Percentiles rank a stretch among this genome's conserved stretches.
Evolutionary conservation across 1,139 yeast species (phyloP).

Genomic region (Nadsonia starkeyi-henricii): DNA sequence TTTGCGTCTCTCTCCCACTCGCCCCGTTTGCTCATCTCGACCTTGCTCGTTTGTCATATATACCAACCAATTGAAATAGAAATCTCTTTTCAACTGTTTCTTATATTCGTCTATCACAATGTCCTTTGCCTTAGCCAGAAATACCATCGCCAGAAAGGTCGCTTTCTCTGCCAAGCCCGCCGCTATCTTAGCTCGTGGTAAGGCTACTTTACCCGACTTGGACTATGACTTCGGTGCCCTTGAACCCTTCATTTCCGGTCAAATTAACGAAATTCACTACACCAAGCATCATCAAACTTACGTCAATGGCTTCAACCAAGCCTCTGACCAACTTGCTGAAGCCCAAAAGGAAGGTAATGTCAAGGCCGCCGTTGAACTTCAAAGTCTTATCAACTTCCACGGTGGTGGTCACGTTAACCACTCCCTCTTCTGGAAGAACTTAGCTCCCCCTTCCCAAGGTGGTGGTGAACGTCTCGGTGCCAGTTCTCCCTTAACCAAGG

Average conservation of each 20-base stretch:
- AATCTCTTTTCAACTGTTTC: too few species aligned
- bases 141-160: conserved; percentile 4
- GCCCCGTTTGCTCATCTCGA: too few species aligned
- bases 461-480: conserved; percentile 74
- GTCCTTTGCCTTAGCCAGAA: conserved; percentile 3
- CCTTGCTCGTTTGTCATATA: too few species aligned
- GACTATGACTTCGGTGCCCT: conserved; percentile 80
- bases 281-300: conserved; percentile 91
- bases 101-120: not conserved
- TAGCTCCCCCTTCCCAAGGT: conserved; percentile 67
- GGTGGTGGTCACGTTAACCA: conserved; percentile 94
- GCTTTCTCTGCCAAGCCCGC: conserved; percentile 1
- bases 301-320: conserved; percentile 76
- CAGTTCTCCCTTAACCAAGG: conserved; percentile 26
- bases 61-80: too few species aligned
- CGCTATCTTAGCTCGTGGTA: conserved; percentile 1
- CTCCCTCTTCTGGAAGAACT: conserved; percentile 77
- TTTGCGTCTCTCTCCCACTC: too few species aligned
- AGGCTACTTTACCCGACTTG: conserved; percentile 48
- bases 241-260: conserved; percentile 82
- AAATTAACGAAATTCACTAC: conserved; percentile 79
- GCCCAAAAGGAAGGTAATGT: conserved; percentile 55
- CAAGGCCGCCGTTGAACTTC: conserved; percentile 52
- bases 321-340: conserved; percentile 63
- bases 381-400: conserved; percentile 77